These are phyloP conservation scores for Calonectria hawksworthii DNA, from an alignment of 2,329 filamentous ascomycete species.

Conservation along the genomic window DNA sequence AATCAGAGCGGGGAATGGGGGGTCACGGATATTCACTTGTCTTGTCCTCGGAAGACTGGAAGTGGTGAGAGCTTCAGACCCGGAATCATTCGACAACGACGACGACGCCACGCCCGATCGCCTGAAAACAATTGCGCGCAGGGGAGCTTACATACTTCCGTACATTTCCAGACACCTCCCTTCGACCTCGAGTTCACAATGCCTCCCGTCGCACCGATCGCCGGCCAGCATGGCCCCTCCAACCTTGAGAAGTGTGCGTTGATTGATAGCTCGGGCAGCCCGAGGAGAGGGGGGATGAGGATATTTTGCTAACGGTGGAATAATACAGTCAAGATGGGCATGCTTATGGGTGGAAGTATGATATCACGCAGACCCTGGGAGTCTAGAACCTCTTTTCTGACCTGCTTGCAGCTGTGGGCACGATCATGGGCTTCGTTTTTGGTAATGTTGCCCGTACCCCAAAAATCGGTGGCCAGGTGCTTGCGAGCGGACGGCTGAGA, in stretches of 20 bases:
- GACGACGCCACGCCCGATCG: background rate
- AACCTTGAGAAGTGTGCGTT: slow-evolving; percentile 67
- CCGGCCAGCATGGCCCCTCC: slow-evolving; percentile 63
- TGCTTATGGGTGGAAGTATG: slow-evolving; percentile 98
- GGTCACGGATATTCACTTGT: slow-evolving; percentile 13
- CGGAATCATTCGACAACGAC: slow-evolving; percentile 15
- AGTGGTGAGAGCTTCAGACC: slow-evolving; percentile 27
- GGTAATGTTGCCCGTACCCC: slow-evolving; percentile 66
- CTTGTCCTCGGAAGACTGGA: slow-evolving; percentile 13
- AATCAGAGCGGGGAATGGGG: slow-evolving; percentile 41
- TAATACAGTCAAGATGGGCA: slow-evolving; percentile 83
- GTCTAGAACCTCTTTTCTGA: slow-evolving; percentile 47
- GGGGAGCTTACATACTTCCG: background rate
- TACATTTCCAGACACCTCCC: background rate
- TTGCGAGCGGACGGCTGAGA: background rate
- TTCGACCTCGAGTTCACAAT: slow-evolving; percentile 43
- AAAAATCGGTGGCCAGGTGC: background rate
- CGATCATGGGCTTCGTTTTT: slow-evolving; percentile 98
- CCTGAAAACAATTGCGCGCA: slow-evolving; percentile 1
- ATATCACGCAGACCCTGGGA: slow-evolving; percentile 41
- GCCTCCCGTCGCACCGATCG: slow-evolving; percentile 59
- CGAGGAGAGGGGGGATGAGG: slow-evolving; percentile 1
- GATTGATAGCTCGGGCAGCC: slow-evolving; percentile 16
- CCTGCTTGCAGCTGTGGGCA: slow-evolving; percentile 80
- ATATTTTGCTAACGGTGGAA: slow-evolving; percentile 33